A percentile compares a stretch with the other conserved stretches of the same genome.
Conservation (phyloP, 2,329 filamentous ascomycete species). For the Dothiorella sarmentorum region DNA sequence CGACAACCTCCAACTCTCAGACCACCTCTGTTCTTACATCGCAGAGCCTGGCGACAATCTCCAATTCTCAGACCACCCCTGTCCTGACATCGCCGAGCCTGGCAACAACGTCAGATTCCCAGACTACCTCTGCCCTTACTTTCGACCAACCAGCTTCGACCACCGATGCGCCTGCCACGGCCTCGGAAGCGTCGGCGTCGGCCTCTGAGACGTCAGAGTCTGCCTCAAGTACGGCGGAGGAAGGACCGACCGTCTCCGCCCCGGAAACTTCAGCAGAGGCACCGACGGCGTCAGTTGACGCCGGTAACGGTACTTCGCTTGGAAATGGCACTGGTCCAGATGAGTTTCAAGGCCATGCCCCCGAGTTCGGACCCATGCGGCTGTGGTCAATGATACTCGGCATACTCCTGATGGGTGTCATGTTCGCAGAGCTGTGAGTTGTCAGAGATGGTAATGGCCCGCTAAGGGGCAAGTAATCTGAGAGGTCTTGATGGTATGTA, state of each 20-base stretch:
- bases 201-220: not conserved
- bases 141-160: not conserved
- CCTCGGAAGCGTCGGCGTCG: not conserved
- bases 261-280: not conserved
- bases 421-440: conserved; percentile 20
- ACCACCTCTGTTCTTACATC: not conserved
- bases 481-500: not conserved
- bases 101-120: too few relatives aligned
- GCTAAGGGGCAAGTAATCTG: not conserved
- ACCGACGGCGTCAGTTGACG: not conserved
- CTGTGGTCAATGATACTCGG: conserved; percentile 9
- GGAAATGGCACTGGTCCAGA: not conserved
- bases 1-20: not conserved
- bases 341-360: not conserved
- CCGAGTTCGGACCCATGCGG: conserved; percentile 12
- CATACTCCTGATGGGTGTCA: conserved; percentile 8
- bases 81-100: too few relatives aligned
- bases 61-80: not conserved
- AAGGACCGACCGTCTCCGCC: not conserved
- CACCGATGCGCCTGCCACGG: not conserved
- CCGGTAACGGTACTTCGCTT: not conserved
- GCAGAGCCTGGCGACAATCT: too few relatives aligned
- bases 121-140: not conserved
- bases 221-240: not conserved
- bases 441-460: not conserved